A percentile compares a stretch with the other conserved stretches of the same genome.
These are phyloP conservation scores for Orbilia javanica DNA, from an alignment of 2,329 filamentous ascomycete genomes.

Conservation along the genomic window DNA sequence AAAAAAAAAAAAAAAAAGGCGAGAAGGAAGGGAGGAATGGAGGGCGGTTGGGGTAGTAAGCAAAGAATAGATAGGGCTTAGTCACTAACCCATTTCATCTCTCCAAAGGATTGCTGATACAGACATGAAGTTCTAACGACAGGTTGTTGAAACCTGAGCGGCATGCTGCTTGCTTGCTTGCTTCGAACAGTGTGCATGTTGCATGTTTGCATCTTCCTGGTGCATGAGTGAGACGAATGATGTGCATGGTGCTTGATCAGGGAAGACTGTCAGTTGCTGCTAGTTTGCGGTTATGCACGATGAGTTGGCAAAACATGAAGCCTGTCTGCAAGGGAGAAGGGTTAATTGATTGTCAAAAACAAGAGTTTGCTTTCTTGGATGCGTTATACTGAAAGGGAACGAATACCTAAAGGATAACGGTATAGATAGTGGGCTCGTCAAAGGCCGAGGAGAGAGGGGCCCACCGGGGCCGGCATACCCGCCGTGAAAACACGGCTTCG, in stretches of 20 bases:
- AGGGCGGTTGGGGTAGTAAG: background rate
- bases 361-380: conserved; percentile 9
- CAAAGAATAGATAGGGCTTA: background rate
- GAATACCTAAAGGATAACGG: conserved; percentile 32
- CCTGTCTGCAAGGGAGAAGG: conserved; percentile 40
- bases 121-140: background rate
- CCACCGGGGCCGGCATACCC: conserved; percentile 29
- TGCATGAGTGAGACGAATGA: conserved; percentile 57
- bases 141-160: background rate
- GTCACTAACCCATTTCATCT: background rate
- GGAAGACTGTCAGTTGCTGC: conserved; percentile 38
- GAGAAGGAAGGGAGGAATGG: too few relatives aligned
- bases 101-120: background rate
- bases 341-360: conserved; percentile 26
- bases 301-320: conserved; percentile 57
- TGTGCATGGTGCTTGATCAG: conserved; percentile 57
- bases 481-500: conserved; percentile 34
- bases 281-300: conserved; percentile 58
- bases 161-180: conserved; percentile 20
- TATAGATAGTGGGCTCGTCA: background rate
- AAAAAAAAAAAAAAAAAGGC: too few relatives aligned
- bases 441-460: background rate
- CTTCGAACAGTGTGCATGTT: conserved; percentile 19
- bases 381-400: conserved; percentile 29
- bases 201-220: conserved; percentile 37